A percentile compares a stretch with the other conserved stretches of the same genome.
Conservation (phyloP, 2,329 filamentous ascomycete genomes). For the Parastagonospora avenae region DNA sequence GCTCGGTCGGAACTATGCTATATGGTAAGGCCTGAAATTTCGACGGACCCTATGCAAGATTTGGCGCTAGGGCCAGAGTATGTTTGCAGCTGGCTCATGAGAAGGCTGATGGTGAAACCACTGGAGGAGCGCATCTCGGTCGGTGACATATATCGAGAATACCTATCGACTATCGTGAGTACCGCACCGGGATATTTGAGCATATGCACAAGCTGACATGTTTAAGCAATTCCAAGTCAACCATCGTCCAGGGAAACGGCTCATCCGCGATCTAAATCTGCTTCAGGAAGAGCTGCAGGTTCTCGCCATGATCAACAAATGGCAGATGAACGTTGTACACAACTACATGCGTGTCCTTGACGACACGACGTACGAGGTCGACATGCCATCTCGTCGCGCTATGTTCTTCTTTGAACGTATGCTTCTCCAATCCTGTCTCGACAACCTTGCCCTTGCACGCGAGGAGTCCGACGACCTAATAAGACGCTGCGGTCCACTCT, state of each 20-base stretch:
- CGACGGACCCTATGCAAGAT: constrained; percentile 15
- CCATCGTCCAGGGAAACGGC: constrained; percentile 37
- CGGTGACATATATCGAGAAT: constrained; percentile 39
- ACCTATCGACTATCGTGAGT: constrained; percentile 38
- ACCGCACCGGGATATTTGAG: too few species aligned
- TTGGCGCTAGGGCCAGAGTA: constrained; percentile 36
- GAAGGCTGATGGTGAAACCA: constrained; percentile 36
- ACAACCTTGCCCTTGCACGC: constrained; percentile 19
- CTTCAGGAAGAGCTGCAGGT: constrained; percentile 38
- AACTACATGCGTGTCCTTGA: constrained; percentile 34
- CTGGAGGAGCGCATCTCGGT: constrained; percentile 30
- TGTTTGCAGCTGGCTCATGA: constrained; percentile 37
- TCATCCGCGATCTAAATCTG: constrained; percentile 40
- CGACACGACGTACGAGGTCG: constrained; percentile 26
- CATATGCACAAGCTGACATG: constrained; percentile 10
- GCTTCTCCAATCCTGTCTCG: constrained; percentile 29
- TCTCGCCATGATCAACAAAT: constrained; percentile 28
- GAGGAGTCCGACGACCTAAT: constrained; percentile 35
- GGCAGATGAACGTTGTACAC: constrained; percentile 33
- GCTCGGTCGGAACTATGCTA: constrained; percentile 31
- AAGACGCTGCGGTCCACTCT: constrained; percentile 32
- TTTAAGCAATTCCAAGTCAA: constrained; percentile 43
- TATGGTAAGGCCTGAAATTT: constrained; percentile 24
- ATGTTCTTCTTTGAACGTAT: constrained; percentile 29
- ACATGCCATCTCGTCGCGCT: constrained; percentile 22